These are phyloP conservation scores for Acacia melanoxylon DNA, from an alignment of 306 rosid genomes.

Conservation along the genomic window DNA sequence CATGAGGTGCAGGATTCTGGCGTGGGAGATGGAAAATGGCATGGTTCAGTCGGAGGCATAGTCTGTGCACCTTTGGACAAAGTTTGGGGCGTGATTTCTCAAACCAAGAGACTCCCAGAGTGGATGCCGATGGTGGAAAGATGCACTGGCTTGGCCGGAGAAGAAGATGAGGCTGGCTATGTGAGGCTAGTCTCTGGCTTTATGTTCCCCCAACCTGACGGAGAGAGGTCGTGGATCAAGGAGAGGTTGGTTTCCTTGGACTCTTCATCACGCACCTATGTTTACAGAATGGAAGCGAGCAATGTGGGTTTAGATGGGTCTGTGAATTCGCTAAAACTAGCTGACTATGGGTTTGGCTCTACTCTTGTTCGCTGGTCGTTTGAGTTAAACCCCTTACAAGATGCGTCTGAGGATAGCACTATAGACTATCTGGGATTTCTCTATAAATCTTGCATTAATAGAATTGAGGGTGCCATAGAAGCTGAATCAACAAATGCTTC, in stretches of 20 bases:
- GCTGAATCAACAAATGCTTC: conserved; percentile 43
- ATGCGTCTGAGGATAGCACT: conserved; percentile 51
- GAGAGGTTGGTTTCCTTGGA: conserved; percentile 71
- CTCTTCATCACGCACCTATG: conserved; percentile 48
- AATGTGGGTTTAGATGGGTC: conserved; percentile 81
- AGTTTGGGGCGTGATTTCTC: conserved; percentile 66
- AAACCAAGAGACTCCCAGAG: conserved; percentile 57
- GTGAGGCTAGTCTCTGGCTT: conserved; percentile 67
- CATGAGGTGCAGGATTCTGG: conserved; percentile 37
- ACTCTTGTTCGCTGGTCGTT: conserved; percentile 73
- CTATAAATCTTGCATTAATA: conserved; percentile 72
- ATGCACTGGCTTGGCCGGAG: conserved; percentile 57
- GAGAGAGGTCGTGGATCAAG: conserved; percentile 89
- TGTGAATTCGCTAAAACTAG: conserved; percentile 58
- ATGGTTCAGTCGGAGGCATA: conserved; percentile 62
- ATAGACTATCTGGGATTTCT: conserved; percentile 72
- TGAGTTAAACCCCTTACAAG: conserved; percentile 59
- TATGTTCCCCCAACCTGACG: conserved; percentile 80
- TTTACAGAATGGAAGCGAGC: conserved; percentile 73
- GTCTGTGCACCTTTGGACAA: conserved; percentile 58
- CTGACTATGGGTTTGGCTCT: conserved; percentile 61
- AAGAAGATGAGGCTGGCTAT: conserved; percentile 63
- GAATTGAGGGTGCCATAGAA: conserved; percentile 64
- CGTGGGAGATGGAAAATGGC: conserved; percentile 57
- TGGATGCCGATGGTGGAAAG: conserved; percentile 90